phyloP scores from a whole-genome alignment of 2,329 filamentous ascomycete species.

The Didymosphaeria variabile region DNA sequence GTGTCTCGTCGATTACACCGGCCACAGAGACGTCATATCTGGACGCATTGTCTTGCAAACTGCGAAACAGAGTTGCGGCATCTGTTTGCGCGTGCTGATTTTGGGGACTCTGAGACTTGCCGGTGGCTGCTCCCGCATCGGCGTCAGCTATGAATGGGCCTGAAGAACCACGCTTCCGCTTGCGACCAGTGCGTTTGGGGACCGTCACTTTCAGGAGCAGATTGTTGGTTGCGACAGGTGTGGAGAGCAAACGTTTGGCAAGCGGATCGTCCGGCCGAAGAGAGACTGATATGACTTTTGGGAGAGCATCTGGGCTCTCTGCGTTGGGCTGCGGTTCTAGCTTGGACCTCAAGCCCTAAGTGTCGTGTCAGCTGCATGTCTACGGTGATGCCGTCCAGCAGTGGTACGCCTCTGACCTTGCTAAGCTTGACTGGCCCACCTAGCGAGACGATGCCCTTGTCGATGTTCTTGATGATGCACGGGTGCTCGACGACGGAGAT shows the following conservation, averaged over 20 bases:
- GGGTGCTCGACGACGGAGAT: slow-evolving; percentile 73
- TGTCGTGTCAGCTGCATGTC: slow-evolving; percentile 12
- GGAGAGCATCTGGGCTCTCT: slow-evolving; percentile 48
- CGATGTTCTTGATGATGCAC: slow-evolving; percentile 70
- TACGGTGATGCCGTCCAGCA: slow-evolving; percentile 8
- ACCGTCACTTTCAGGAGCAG: slow-evolving; percentile 86
- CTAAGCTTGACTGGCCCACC: slow-evolving; percentile 65
- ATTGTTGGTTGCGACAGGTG: slow-evolving; percentile 79
- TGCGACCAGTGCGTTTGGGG: slow-evolving; percentile 85
- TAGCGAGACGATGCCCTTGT: slow-evolving; percentile 70
- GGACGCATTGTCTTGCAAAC: slow-evolving; percentile 74
- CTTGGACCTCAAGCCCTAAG: slow-evolving; percentile 40
- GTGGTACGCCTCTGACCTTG: slow-evolving; percentile 53
- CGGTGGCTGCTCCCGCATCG: slow-evolving; percentile 20
- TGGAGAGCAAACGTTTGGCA: slow-evolving; percentile 79
- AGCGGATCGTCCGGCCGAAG: slow-evolving; percentile 82
- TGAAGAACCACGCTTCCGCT: slow-evolving; percentile 79
- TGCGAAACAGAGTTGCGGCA: slow-evolving; percentile 63
- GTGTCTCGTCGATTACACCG: slow-evolving; percentile 78
- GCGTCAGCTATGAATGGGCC: slow-evolving; percentile 64
- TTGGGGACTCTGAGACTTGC: neutral
- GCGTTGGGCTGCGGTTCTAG: slow-evolving; percentile 32
- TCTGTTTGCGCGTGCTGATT: slow-evolving; percentile 26
- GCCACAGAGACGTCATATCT: slow-evolving; percentile 74
- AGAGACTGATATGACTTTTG: slow-evolving; percentile 71